A percentile compares a stretch with the other conserved stretches of the same genome.
Evolutionary conservation across 768 basidiomycete genomes (phyloP).

Genomic region (Phaeotremella skinneri): DNA sequence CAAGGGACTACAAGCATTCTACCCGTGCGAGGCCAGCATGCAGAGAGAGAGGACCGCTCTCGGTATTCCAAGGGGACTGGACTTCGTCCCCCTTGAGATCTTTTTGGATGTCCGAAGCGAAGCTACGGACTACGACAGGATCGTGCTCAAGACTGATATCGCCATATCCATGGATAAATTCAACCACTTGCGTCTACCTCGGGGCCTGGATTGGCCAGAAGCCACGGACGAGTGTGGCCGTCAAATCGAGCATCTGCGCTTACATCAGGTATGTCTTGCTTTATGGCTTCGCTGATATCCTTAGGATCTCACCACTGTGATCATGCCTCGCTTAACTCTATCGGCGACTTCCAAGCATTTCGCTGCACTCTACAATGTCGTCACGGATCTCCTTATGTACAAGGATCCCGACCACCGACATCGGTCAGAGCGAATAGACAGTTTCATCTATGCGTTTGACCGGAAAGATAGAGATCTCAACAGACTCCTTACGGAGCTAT

Average conservation of each 20-base stretch:
- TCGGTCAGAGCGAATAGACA: conserved; percentile 73
- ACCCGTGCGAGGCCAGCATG: conserved; percentile 56
- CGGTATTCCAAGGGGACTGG: conserved; percentile 15
- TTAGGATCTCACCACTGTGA: conserved; percentile 76
- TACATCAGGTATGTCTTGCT: conserved; percentile 60
- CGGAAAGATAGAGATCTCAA: conserved; percentile 34
- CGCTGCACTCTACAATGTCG: conserved; percentile 77
- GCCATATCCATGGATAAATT: conserved; percentile 89
- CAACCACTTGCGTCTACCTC: conserved; percentile 75
- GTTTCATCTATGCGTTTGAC: conserved; percentile 80
- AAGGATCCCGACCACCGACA: conserved; percentile 79
- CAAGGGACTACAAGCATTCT: conserved; percentile 81
- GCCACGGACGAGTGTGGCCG: conserved; percentile 34
- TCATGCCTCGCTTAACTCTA: conserved; percentile 82
- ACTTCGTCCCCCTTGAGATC: conserved; percentile 80
- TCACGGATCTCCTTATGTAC: conserved; percentile 83
- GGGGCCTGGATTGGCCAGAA: conserved; percentile 53
- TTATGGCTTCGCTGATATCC: conserved; percentile 1
- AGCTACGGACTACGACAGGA: conserved; percentile 75
- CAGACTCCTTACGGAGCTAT: conserved; percentile 39
- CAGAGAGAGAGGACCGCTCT: conserved; percentile 17
- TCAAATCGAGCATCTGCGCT: conserved; percentile 59
- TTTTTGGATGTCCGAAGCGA: conserved; percentile 81
- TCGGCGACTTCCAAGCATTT: conserved; percentile 80
- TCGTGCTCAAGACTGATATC: conserved; percentile 84